phyloP scores from a whole-genome alignment of 306 rosid species.

The Citrullus mucosospermus region DNA sequence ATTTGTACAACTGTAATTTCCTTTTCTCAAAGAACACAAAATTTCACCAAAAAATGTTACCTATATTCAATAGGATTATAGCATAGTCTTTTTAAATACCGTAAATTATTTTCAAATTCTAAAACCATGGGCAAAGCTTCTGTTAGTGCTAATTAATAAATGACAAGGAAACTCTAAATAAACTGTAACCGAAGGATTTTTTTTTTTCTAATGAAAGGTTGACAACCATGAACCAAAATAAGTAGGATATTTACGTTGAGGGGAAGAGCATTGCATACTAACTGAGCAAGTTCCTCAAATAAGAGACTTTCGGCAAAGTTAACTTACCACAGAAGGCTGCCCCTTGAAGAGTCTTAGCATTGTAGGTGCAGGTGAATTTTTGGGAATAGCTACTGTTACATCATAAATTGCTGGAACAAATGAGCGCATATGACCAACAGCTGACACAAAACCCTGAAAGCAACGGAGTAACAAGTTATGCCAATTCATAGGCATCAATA shows the following conservation, averaged over 20 bases:
- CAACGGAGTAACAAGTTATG: neutral
- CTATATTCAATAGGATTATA: neutral
- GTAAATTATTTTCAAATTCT: neutral
- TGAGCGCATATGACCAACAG: conserved; percentile 67
- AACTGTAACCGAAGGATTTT: neutral
- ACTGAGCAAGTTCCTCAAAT: neutral
- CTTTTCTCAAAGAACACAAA: neutral
- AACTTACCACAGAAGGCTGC: conserved; percentile 70
- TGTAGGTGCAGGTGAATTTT: conserved; percentile 74
- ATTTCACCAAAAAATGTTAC: neutral
- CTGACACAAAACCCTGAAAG: conserved; percentile 75
- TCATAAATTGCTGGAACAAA: conserved; percentile 86
- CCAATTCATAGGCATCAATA: neutral
- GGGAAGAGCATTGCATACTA: neutral
- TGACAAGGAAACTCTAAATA: neutral
- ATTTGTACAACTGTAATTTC: neutral
- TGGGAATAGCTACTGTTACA: conserved; percentile 70
- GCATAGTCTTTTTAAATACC: neutral
- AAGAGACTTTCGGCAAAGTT: neutral
- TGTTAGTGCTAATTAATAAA: neutral
- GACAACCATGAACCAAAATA: neutral
- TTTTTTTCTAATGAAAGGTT: neutral
- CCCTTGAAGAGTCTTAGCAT: conserved; percentile 82
- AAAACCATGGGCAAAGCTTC: neutral
- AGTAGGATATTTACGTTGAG: neutral